Evolutionary conservation across 2,329 filamentous ascomycete species (phyloP), one percentile per base, ranked within the genome.

Genomic region (Volutella citrinella): DNA sequence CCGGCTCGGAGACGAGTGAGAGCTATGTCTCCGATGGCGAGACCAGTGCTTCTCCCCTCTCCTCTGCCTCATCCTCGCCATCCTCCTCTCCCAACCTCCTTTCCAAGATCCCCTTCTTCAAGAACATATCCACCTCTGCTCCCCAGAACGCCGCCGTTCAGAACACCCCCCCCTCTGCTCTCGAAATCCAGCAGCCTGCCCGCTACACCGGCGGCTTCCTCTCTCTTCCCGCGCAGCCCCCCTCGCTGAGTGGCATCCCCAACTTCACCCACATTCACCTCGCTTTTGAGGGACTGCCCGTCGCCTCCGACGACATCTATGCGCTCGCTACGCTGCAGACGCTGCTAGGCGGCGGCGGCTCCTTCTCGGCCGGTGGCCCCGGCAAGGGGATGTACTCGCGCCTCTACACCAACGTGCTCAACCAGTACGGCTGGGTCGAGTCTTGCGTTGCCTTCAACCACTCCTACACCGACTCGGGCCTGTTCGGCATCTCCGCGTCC

Each of bases 381-480:
- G 93, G 93, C 33, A 98, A 98, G 70, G 93, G 93, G 61, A 98
- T 98, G 93, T 97, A 97, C 72, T 95, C 87, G 22, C 84, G 93
- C 10, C 78, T 98, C 8, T 98, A 96, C 72, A 97, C 90, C 45
- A 95, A 96, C 60, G 91, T 97, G 1, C 78, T 98, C 32, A 98
- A 98, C 70, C 90, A 97, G 66, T 83, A 95, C 66, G 88, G 86
- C 50, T 98, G 91, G 91, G 88, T 98, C 17, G 93, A 98, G 67
- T 90, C 82, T 41, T 97, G 93, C 66, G 76, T 95, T 32, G 85
- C 91, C 19, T 97, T 97, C 72, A 97, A 97, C 72, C 90, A 97
- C 72, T 87, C 86, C 28, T 98, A 98, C 74, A 93, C 87, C 0
- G 93, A 98, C 63, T 90, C 84, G 7, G 93, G 93, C 5, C 78